Conservation (phyloP, 192 early-diverging fungal genomes). For the Kickxella alabastrina region DNA sequence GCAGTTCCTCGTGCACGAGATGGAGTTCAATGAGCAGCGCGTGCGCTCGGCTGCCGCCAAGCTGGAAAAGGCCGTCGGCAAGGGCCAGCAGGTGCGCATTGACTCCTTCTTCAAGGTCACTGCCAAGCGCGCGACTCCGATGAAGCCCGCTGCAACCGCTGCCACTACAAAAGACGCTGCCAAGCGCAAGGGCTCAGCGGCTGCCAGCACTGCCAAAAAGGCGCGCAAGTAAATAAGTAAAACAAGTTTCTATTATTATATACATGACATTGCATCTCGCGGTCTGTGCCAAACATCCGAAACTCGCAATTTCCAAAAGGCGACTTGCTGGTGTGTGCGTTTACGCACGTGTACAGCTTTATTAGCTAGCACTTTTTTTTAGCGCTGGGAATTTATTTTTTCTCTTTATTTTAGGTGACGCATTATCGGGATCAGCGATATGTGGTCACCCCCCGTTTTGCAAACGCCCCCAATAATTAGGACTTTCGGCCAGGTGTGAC, state of each 20-base stretch:
- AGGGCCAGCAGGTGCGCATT: conserved; percentile 85
- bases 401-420: conserved; percentile 3
- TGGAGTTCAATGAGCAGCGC: conserved; percentile 93
- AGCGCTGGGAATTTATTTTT: background rate
- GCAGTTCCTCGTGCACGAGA: conserved; percentile 87
- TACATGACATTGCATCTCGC: too few relatives aligned
- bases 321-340: too few relatives aligned
- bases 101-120: conserved; percentile 83
- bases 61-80: conserved; percentile 68
- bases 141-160: background rate
- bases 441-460: too few relatives aligned
- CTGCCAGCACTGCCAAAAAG: conserved; percentile 12
- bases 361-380: too few relatives aligned
- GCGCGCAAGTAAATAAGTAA: conserved; percentile 22
- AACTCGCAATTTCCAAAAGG: too few relatives aligned
- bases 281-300: too few relatives aligned
- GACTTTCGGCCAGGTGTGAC: background rate
- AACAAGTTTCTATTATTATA: too few relatives aligned
- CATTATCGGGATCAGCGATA: too few relatives aligned
- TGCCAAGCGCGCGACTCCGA: conserved; percentile 6
- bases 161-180: background rate
- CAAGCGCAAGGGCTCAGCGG: conserved; percentile 22
- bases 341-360: too few relatives aligned
- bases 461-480: background rate
- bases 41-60: conserved; percentile 78